phyloP scores from a whole-genome alignment of 2,329 filamentous ascomycete species.

The Allantophomopsis cytisporea region DNA sequence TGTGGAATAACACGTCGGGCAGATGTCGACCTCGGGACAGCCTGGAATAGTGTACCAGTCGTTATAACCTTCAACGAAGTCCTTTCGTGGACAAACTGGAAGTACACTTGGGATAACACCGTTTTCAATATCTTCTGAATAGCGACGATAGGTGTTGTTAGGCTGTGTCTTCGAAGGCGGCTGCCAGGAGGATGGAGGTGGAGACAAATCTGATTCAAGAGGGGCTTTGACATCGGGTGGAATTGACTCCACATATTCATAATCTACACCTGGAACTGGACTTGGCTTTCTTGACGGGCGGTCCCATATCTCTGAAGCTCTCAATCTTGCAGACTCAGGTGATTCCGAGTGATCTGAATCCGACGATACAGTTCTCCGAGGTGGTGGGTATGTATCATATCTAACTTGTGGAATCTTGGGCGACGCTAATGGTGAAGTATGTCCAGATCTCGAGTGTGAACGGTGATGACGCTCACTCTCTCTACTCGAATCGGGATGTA shows the following conservation, averaged over 20 bases:
- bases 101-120: slow-evolving; percentile 29
- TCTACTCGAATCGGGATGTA: slow-evolving; percentile 5
- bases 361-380: no score
- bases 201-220: neutral
- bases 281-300: no score
- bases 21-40: slow-evolving; percentile 63
- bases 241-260: slow-evolving; percentile 1
- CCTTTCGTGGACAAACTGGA: slow-evolving; percentile 55
- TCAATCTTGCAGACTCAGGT: no score
- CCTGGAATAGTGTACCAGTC: slow-evolving; percentile 74
- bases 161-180: slow-evolving; percentile 4
- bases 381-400: no score
- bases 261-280: no score
- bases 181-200: slow-evolving; percentile 1
- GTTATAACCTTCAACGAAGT: slow-evolving; percentile 45
- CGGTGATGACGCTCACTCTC: no score
- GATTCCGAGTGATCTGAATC: no score
- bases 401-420: slow-evolving; percentile 13
- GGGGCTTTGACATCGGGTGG: slow-evolving; percentile 7
- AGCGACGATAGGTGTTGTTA: slow-evolving; percentile 33
- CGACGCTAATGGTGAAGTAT: slow-evolving; percentile 13
- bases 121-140: slow-evolving; percentile 35
- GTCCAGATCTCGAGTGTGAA: neutral
- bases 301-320: no score
- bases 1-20: slow-evolving; percentile 63